These are phyloP conservation scores for Fusarium coffeatum DNA, from an alignment of 2,329 filamentous ascomycete species.

Conservation along the genomic window DNA sequence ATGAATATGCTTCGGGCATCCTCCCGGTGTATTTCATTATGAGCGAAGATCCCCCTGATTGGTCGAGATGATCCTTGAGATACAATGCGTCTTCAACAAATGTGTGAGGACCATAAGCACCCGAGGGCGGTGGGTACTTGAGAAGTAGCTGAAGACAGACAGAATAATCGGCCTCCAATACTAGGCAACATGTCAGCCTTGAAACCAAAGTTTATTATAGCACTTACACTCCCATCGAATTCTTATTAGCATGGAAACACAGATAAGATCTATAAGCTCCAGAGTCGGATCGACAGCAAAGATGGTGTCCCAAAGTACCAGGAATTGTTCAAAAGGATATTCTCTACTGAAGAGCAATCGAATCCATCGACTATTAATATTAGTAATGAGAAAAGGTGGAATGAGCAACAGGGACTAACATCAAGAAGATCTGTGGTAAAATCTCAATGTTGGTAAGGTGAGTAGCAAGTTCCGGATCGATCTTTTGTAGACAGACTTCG, in stretches of 20 bases:
- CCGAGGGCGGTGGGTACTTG: constrained; percentile 78
- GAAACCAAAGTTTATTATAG: neutral
- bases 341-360: constrained; percentile 92
- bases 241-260: constrained; percentile 90
- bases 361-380: constrained; percentile 81
- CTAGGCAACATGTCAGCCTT: constrained; percentile 57
- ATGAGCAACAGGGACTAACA: constrained; percentile 65
- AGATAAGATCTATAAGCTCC: constrained; percentile 88
- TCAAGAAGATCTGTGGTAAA: constrained; percentile 95
- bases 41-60: constrained; percentile 71
- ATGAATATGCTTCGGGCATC: constrained; percentile 53
- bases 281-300: constrained; percentile 87
- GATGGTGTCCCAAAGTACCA: constrained; percentile 89
- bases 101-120: constrained; percentile 74
- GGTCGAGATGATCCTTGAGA: constrained; percentile 72
- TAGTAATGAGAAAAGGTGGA: neutral
- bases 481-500: constrained; percentile 78
- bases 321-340: constrained; percentile 86
- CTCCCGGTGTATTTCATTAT: constrained; percentile 77
- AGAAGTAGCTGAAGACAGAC: constrained; percentile 83
- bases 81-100: constrained; percentile 90
- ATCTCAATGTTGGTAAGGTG: constrained; percentile 88
- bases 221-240: constrained; percentile 87
- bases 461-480: constrained; percentile 84
- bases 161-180: constrained; percentile 89